Evolutionary conservation across 441 rosid species (phyloP), one percentile per base, ranked within the genome.

Genomic region (Arabidopsis hybrid): DNA sequence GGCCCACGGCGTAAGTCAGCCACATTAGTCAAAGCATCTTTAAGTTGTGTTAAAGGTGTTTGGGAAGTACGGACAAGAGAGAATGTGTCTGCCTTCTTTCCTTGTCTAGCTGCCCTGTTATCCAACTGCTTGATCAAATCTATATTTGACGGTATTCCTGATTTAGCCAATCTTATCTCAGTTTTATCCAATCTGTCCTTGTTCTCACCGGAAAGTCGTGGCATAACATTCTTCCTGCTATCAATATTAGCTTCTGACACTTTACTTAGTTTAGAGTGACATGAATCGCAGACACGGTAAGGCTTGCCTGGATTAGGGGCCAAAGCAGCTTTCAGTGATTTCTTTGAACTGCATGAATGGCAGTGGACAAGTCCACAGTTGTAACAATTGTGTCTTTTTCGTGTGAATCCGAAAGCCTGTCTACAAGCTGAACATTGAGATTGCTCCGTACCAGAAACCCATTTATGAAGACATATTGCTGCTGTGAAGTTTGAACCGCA

Each of bases 361-460:
- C 99, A 95, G 75, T 95, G 97, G 80, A 94, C 97, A 50, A 94
- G 94, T 35, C 99, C 99, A 84, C 99, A 94, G 60, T 94, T 92
- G 66, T 92, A 94, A 81, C 99, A 94, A 76, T 92, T 94, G 81
- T 94, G 97, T 73, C 97, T 85, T 77, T 94, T 94, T 47, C 97
- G 78, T 61, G 97, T 92, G 83, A 95, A 92, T 42, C 97, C 97
- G 63, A 95, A 92, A 56, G 97, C 91, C 73, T 89, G 97, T 75
- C 97, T 86, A 77, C 99, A 95, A 12, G 91, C 84, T 11, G 97
- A 91, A 73, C 97, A 95, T 42, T 95, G 99, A 69, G 94, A 88
- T 82, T 91, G 97, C 80, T 95, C 99, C 2, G 91, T 86, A 78
- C 94, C 91, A 62, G 96, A 88, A 39, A 91, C 97, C 99, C 97